These are phyloP conservation scores for Sugiyamaella boreocaroliniensis DNA, from an alignment of 805 yeast genomes.

Conservation along the genomic window DNA sequence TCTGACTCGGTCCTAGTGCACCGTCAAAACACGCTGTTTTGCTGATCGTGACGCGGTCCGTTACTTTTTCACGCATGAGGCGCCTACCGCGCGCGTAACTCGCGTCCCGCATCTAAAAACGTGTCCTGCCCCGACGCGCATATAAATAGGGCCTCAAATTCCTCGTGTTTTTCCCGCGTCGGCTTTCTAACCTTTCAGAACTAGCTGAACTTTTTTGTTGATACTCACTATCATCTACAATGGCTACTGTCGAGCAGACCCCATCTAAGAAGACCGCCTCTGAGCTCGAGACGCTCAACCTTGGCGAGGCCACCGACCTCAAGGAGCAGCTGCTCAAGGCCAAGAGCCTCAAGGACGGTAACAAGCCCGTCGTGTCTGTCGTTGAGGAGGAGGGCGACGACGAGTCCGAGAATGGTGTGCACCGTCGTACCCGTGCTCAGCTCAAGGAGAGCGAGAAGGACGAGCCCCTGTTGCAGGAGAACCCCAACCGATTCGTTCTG, in stretches of 20 bases:
- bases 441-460: conserved; percentile 72
- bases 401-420: conserved; percentile 5
- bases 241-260: conserved; percentile 36
- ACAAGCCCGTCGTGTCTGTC: neutral
- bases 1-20: neutral
- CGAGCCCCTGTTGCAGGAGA: conserved; percentile 83
- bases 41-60: neutral
- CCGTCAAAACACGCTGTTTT: neutral
- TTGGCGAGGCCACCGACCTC: conserved; percentile 24
- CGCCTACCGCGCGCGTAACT: neutral
- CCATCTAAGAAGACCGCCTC: conserved; percentile 61
- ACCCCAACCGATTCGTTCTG: conserved; percentile 80
- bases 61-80: neutral
- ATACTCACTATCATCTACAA: conserved; percentile 2
- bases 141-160: neutral
- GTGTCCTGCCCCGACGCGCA: neutral
- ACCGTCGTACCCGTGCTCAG: conserved; percentile 29
- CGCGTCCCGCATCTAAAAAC: neutral
- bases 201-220: neutral
- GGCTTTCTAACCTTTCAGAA: neutral
- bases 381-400: conserved; percentile 9
- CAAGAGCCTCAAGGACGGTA: conserved; percentile 9
- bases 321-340: conserved; percentile 12
- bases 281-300: conserved; percentile 47
- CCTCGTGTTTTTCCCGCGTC: neutral